Evolutionary conservation across 345 rosid species (phyloP), one percentile per base, ranked within the genome.

Genomic region (Euphorbia tirucalli): DNA sequence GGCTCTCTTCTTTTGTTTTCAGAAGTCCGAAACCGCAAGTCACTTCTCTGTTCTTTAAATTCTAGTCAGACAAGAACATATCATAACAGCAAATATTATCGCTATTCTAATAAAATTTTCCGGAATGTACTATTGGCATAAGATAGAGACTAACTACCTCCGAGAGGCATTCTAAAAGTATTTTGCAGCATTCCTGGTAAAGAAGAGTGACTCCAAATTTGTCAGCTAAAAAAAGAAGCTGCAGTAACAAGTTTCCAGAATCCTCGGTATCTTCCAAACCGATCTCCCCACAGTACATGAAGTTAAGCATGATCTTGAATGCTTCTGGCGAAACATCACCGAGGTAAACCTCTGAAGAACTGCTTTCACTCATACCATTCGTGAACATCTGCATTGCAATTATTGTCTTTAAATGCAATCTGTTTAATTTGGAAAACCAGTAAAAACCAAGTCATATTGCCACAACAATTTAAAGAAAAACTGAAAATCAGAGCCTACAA

Each of bases 161-260:
- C 6, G 91, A 84, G 66, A 95, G 90, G 70, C 89, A 89, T 83
- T 93, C 98, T 78, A 93, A 71, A 75, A 95, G 86, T 75, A 82
- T 73, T 83, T 91, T 93, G 94, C 93, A 91, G 90, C 99, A 95
- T 78, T 95, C 99, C 69, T 89, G 99, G 86, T 92, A 91, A 75
- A 93, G 98, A 24, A 83, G 81, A 71, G 84, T 82, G 71, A 93
- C 86, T 65, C 97, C 98, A 82, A 85, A 95, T 67, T 85, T 90
- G 80, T 95, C 99, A 69, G 98, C 87, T 57, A 95, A 85, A 69
- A 92, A 71, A 72, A 95, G 99, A 75, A 90, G 90, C 79, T 85
- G 86, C 66, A 96, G 94, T 76, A 93, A 80, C 79, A 90, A 80
- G 64, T 85, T 84, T 75, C 97, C 94, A 73, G 79, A 87, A 72